Conservation (phyloP, 2,329 filamentous ascomycete genomes). For the Cadophora sp. region DNA sequence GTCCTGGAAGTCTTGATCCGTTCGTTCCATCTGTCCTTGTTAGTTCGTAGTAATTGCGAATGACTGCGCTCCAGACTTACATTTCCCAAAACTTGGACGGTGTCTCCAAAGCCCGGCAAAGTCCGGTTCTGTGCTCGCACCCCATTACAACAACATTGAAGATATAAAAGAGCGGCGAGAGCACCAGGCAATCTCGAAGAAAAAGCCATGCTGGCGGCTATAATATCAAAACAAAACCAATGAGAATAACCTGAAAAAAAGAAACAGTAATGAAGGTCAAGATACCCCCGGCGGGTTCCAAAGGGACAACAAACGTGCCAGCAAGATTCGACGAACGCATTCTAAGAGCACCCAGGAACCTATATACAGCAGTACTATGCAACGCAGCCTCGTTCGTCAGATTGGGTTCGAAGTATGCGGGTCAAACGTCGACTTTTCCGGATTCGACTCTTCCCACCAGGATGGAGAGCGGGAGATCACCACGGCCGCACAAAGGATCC, state of each 20-base stretch:
- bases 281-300: neutral
- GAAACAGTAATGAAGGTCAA: neutral
- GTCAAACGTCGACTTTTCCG: conserved; percentile 7
- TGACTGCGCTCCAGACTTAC: conserved; percentile 20
- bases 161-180: conserved; percentile 26
- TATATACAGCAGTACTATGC: conserved; percentile 17
- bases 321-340: conserved; percentile 3
- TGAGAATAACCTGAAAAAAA: neutral
- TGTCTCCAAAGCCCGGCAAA: conserved; percentile 30
- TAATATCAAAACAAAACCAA: conserved; percentile 13
- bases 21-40: conserved; percentile 34
- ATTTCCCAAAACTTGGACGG: conserved; percentile 28
- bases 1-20: conserved; percentile 45
- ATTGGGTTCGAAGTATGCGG: conserved; percentile 8
- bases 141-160: conserved; percentile 26
- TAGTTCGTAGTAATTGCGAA: neutral
- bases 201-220: conserved; percentile 31
- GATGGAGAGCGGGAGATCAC: neutral
- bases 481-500: neutral
- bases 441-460: neutral
- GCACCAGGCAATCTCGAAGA: conserved; percentile 27
- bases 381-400: conserved; percentile 4
- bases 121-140: conserved; percentile 29
- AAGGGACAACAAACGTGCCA: conserved; percentile 4
- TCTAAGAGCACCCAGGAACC: neutral